Base-by-base conservation (phyloP, 164 flowering plant genomes). In the Nymphaea colorata region DNA sequence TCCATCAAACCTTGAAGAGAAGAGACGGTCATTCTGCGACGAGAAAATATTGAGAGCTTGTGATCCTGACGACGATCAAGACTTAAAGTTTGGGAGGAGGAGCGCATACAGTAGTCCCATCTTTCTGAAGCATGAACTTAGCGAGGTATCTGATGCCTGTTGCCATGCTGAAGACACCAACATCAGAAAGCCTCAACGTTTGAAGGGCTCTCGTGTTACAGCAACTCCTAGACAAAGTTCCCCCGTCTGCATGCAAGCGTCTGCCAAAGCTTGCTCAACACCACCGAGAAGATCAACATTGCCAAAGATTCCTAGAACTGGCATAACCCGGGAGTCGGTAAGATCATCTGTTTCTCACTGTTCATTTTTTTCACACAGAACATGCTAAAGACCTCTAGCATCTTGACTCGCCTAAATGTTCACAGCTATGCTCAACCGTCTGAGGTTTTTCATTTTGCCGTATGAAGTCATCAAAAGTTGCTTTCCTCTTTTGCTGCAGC, bases 41-140 rank as follows among this genome's bases (percentile, higher is more conserved):
- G 84, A 83, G 59, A 78, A 94, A 74, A 77, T 79, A 59, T 66
- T 85, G 68, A 91, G 83, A 77, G 97, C 90, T 36, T 83, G 90
- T 71, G 73, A 77, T 66, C 85, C 87, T 72, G 86, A 74, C 74
- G 72, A 76, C 65, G 94, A 84, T 42, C 82, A 70, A 53, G 88
- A 82, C 53, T 84, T 88, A 72, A 44, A 72, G 2, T 75, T 77
- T 72, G 87, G 85, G 61, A 71, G 80, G n/a, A n/a, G n/a, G 68
- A 75, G 79, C 70, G 71, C 73, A 57, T 80, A 72, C 47, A 77
- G 75, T 16, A 72, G 71, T 36, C 71, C 79, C 47, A 63, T 68
- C 76, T 76, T 74, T 71, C 64, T 77, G 55, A 80, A 65, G 59
- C 76, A 67, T 59, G 80, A 73, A 71, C 68, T 83, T 14, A 66